A percentile compares a stretch with the other conserved stretches of the same genome.
Conservation (phyloP, 371 early-diverging fungal species). For the Mucor saturninus region DNA sequence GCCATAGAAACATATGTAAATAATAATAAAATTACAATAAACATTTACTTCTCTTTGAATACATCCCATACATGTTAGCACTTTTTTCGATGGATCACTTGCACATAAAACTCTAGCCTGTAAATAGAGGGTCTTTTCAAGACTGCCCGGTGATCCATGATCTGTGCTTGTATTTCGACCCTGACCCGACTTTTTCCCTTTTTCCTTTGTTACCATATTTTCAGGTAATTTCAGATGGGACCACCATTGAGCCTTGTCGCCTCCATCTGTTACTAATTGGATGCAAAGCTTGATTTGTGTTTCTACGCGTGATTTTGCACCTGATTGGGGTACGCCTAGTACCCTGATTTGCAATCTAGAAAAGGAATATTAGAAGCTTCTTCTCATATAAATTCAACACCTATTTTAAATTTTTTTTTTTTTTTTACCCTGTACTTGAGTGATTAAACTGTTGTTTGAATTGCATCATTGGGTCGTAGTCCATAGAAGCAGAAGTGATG, state of each 20-base stretch:
- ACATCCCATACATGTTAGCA: constrained; percentile 85
- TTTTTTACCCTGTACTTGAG: constrained; percentile 21
- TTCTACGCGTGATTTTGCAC: constrained; percentile 91
- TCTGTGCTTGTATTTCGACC: not conserved
- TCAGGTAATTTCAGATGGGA: constrained; percentile 87
- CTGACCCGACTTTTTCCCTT: constrained; percentile 42
- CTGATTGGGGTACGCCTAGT: constrained; percentile 77
- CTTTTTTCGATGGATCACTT: constrained; percentile 79
- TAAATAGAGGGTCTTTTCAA: constrained; percentile 61
- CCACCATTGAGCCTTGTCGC: constrained; percentile 82
- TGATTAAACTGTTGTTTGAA: constrained; percentile 19
- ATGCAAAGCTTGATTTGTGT: constrained; percentile 93
- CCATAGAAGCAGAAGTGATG: constrained; percentile 10
- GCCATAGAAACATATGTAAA: not conserved
- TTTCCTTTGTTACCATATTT: constrained; percentile 81
- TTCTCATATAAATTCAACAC: no score
- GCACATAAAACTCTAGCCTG: constrained; percentile 85
- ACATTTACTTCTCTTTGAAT: constrained; percentile 77
- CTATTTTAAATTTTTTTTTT: not conserved
- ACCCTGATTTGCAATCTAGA: constrained; percentile 59
- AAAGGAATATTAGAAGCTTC: not conserved
- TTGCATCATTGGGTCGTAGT: constrained; percentile 19
- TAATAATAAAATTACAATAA: not conserved
- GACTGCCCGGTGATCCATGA: constrained; percentile 20
- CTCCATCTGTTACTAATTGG: constrained; percentile 79